phyloP scores from a whole-genome alignment of 192 early-diverging fungal genomes.

The Backusella australiensis region DNA sequence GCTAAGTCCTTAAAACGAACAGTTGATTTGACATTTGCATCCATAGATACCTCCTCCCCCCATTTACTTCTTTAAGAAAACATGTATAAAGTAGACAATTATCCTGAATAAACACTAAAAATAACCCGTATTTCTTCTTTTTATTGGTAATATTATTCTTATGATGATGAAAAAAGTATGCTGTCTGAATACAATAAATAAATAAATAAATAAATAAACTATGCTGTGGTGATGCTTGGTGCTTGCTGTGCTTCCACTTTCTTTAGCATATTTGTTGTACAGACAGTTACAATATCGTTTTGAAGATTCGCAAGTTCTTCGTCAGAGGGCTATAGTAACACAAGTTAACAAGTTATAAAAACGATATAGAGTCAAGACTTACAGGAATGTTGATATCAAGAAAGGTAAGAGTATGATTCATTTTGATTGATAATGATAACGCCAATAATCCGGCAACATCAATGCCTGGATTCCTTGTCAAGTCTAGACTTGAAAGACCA shows the following conservation, averaged over 20 bases:
- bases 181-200: too few species aligned
- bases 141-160: too few species aligned
- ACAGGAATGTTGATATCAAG: slow-evolving; percentile 47
- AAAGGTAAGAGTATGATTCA: slow-evolving; percentile 70
- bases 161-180: too few species aligned
- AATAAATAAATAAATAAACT: background rate
- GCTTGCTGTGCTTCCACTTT: slow-evolving; percentile 11
- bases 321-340: slow-evolving; percentile 22
- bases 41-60: too few species aligned
- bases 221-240: background rate
- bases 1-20: too few species aligned
- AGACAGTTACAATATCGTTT: slow-evolving; percentile 38
- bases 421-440: slow-evolving; percentile 73
- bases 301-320: slow-evolving; percentile 29
- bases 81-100: too few species aligned
- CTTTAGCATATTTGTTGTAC: slow-evolving; percentile 33
- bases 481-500: slow-evolving; percentile 65
- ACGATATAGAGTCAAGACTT: slow-evolving; percentile 37
- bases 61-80: too few species aligned
- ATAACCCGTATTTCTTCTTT: too few species aligned
- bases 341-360: background rate
- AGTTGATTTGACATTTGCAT: too few species aligned
- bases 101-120: too few species aligned
- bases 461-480: slow-evolving; percentile 75
- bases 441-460: slow-evolving; percentile 85